A percentile compares a stretch with the other conserved stretches of the same genome.
These are phyloP conservation scores for Xylaria sp. DNA, from an alignment of 2,329 filamentous ascomycete species.

Conservation along the genomic window DNA sequence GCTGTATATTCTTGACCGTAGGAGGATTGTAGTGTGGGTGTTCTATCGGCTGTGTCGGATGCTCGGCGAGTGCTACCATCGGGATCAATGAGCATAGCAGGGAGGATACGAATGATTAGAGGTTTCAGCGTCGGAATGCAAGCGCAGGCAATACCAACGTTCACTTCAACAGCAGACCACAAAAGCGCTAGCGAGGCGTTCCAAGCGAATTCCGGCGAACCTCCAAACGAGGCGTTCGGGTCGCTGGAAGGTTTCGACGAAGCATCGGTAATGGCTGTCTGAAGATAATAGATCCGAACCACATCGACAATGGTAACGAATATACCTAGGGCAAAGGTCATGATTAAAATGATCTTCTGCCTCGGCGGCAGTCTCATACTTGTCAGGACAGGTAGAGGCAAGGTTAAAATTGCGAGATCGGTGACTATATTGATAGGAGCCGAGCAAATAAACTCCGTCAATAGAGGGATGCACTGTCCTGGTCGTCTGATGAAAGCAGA, in stretches of 20 bases:
- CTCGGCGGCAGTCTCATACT: constrained; percentile 84
- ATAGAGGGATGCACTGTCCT: constrained; percentile 64
- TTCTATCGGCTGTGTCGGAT: constrained; percentile 48
- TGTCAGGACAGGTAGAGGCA: constrained; percentile 90
- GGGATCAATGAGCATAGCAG: constrained; percentile 65
- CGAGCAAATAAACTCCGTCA: constrained; percentile 75
- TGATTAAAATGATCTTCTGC: constrained; percentile 87
- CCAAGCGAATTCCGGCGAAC: constrained; percentile 69
- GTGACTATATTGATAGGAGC: constrained; percentile 93
- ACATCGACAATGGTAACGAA: constrained; percentile 92
- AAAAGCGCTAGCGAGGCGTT: constrained; percentile 87
- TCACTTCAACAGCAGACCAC: constrained; percentile 95
- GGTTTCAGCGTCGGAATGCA: constrained; percentile 95
- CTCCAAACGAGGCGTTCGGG: constrained; percentile 61
- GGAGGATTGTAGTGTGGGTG: constrained; percentile 37
- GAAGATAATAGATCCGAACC: constrained; percentile 88
- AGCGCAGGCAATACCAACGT: constrained; percentile 88
- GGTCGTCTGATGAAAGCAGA: constrained; percentile 70
- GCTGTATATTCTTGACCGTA: constrained; percentile 41
- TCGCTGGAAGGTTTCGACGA: constrained; percentile 54
- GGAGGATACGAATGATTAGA: constrained; percentile 74
- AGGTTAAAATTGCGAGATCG: constrained; percentile 85
- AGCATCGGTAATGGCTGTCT: constrained; percentile 70
- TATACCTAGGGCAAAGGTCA: constrained; percentile 87
- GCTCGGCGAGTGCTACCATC: constrained; percentile 54